phyloP scores from a whole-genome alignment of 495 filamentous ascomycete genomes.

The Neurospora africana region DNA sequence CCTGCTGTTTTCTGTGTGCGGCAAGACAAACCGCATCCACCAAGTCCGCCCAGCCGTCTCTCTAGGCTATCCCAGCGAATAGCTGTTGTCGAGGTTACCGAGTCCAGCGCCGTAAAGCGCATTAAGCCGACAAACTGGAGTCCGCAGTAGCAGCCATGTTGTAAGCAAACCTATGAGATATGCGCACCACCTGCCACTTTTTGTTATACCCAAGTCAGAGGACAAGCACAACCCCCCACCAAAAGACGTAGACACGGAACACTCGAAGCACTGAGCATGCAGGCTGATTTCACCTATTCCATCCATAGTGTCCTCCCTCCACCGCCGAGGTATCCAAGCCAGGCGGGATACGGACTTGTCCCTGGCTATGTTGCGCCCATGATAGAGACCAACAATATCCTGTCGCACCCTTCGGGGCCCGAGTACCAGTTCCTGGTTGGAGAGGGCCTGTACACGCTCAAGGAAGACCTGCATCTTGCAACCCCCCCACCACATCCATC shows the following conservation, averaged over 20 bases:
- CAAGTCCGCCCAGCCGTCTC: not conserved
- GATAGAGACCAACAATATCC: conserved; percentile 84
- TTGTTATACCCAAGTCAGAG: not conserved
- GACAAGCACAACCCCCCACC: not conserved
- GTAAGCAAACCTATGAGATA: not conserved
- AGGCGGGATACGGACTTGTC: conserved; percentile 51
- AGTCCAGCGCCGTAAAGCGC: not conserved
- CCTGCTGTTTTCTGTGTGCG: not conserved
- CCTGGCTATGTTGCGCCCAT: conserved; percentile 56
- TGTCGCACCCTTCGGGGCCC: conserved; percentile 67
- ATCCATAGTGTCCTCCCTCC: conserved; percentile 63
- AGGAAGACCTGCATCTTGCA: conserved; percentile 83
- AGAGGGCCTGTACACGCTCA: conserved; percentile 85
- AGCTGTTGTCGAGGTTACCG: not conserved
- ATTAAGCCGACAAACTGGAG: not conserved
- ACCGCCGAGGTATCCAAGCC: conserved; percentile 69
- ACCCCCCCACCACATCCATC: conserved; percentile 93
- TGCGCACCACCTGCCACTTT: not conserved
- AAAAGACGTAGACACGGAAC: not conserved
- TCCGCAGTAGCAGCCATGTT: not conserved
- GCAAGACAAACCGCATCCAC: not conserved
- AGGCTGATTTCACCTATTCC: not conserved
- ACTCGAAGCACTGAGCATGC: not conserved
- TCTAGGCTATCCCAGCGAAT: not conserved
- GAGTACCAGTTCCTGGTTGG: conserved; percentile 80